Evolutionary conservation across 805 yeast genomes (phyloP).

Genomic region (Schwanniomyces sp.): DNA sequence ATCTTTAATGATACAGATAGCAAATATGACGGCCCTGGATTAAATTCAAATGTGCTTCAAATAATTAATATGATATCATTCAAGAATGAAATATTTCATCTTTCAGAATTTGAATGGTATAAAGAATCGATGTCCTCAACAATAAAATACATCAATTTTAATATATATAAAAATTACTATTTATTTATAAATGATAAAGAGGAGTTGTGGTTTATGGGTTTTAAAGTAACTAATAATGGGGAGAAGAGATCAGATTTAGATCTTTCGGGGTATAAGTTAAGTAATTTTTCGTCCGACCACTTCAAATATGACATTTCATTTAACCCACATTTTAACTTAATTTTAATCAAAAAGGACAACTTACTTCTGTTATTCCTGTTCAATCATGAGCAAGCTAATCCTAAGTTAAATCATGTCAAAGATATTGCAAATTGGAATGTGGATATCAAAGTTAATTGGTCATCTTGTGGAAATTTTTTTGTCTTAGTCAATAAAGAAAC

Average conservation of each 20-base stretch:
- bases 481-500: constrained; percentile 14
- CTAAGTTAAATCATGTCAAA: constrained; percentile 11
- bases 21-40: neutral
- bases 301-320: constrained; percentile 10
- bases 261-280: constrained; percentile 14
- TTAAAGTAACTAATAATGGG: constrained; percentile 2
- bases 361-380: constrained; percentile 8
- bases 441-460: constrained; percentile 22
- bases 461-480: constrained; percentile 37
- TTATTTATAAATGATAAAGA: constrained; percentile 23
- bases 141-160: constrained; percentile 23
- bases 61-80: constrained; percentile 31
- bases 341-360: constrained; percentile 13
- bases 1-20: constrained; percentile 24
- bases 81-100: constrained; percentile 24
- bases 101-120: constrained; percentile 32
- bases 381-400: constrained; percentile 6
- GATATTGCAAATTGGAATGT: constrained; percentile 1
- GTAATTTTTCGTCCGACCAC: neutral
- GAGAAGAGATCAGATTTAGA: constrained; percentile 1
- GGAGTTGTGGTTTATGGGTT: constrained; percentile 24
- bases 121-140: constrained; percentile 6
- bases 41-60: constrained; percentile 23
- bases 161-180: constrained; percentile 23
- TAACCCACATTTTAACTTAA: constrained; percentile 22